These are phyloP conservation scores for Cladosporium cucumerinum DNA, from an alignment of 2,329 filamentous ascomycete species.

Conservation along the genomic window DNA sequence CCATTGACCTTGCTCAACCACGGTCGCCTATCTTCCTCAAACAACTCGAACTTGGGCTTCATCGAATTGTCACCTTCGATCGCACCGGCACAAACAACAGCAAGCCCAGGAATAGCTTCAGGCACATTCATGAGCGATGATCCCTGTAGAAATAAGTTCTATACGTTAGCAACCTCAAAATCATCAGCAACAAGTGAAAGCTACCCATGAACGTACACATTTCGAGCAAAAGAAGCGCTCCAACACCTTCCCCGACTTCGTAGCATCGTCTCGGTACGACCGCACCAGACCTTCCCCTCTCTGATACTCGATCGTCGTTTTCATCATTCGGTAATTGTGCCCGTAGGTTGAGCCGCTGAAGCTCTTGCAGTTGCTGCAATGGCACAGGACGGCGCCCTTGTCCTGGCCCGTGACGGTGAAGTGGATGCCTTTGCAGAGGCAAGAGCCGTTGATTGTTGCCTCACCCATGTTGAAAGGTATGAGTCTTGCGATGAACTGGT, in stretches of 20 bases:
- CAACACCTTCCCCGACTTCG: constrained; percentile 28
- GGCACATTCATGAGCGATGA: constrained; percentile 10
- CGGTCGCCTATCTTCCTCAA: constrained; percentile 9
- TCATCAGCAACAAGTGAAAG: not conserved
- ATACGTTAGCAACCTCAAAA: not conserved
- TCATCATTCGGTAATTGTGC: constrained; percentile 31
- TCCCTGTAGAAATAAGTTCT: not conserved
- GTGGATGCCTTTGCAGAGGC: constrained; percentile 29
- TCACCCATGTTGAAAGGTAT: not conserved
- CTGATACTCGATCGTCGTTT: constrained; percentile 25
- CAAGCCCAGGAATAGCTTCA: constrained; percentile 5
- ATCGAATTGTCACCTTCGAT: not conserved
- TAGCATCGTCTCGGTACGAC: constrained; percentile 26
- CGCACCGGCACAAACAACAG: not conserved
- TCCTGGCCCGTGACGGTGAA: constrained; percentile 28
- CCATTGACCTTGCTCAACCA: constrained; percentile 7
- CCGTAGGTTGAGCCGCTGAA: constrained; percentile 28
- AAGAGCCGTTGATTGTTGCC: constrained; percentile 18
- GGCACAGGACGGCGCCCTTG: constrained; percentile 32
- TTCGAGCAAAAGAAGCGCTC: constrained; percentile 28
- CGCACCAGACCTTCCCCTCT: constrained; percentile 26
- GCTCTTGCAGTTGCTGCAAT: constrained; percentile 30
- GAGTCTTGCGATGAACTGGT: not conserved
- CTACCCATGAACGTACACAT: constrained; percentile 24
- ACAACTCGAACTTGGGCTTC: constrained; percentile 17